These are phyloP conservation scores for Henningerozyma blattae DNA, from an alignment of 805 yeast species.

Conservation along the genomic window DNA sequence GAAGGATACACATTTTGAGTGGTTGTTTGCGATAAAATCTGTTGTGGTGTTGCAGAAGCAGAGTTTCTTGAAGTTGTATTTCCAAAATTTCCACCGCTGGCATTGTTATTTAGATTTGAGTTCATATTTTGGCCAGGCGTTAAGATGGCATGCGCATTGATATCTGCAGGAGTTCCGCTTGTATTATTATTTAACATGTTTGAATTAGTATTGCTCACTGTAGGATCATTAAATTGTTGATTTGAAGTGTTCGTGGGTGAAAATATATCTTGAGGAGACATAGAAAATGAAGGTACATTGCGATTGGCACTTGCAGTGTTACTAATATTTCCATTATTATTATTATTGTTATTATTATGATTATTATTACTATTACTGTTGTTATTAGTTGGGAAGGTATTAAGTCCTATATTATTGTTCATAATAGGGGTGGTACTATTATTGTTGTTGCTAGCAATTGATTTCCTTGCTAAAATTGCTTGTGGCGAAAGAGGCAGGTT, in stretches of 20 bases:
- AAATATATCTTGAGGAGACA: conserved; percentile 17
- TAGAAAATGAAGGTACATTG: conserved; percentile 12
- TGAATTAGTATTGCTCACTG: not conserved
- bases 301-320: too few species aligned
- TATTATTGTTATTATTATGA: not conserved
- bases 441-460: conserved; percentile 3
- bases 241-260: conserved; percentile 6
- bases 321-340: not conserved
- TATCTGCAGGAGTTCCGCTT: not conserved
- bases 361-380: too few species aligned
- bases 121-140: conserved; percentile 4
- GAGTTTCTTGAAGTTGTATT: conserved; percentile 5
- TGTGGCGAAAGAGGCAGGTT: conserved; percentile 20
- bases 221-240: not conserved
- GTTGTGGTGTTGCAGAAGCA: conserved; percentile 16
- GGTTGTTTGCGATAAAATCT: conserved; percentile 9
- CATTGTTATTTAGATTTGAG: too few species aligned
- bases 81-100: not conserved
- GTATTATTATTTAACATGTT: conserved; percentile 1
- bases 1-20: not conserved
- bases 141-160: conserved; percentile 1
- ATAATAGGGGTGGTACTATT: too few species aligned
- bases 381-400: too few species aligned
- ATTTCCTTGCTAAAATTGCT: conserved; percentile 21
- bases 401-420: too few species aligned